phyloP scores from a whole-genome alignment of 208 protist species.

The Balamuthia mandrillaris region DNA sequence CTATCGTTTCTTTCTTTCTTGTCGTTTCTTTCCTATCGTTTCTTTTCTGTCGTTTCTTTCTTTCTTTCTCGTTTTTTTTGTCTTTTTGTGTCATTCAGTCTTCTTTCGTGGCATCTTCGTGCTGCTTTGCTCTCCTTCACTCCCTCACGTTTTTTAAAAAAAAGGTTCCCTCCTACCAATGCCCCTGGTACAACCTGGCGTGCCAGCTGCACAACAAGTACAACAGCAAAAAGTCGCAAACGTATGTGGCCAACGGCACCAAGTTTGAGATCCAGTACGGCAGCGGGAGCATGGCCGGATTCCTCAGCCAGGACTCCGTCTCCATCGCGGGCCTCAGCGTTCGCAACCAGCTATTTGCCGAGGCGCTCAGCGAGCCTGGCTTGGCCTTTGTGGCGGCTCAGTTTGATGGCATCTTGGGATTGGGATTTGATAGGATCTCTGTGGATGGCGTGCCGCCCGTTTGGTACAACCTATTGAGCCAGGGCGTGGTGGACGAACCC shows the following conservation, averaged over 20 bases:
- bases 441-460: constrained; percentile 78
- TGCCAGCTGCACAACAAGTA: constrained; percentile 78
- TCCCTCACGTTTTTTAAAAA: not conserved
- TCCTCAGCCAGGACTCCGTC: constrained; percentile 82
- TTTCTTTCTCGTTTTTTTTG: not conserved
- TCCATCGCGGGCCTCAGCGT: constrained; percentile 73
- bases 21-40: not conserved
- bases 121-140: not conserved
- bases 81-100: constrained; percentile 48
- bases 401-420: constrained; percentile 87
- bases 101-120: constrained; percentile 41
- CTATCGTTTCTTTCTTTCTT: not conserved
- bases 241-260: constrained; percentile 80
- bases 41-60: not conserved
- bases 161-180: constrained; percentile 56
- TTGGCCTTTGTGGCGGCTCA: constrained; percentile 82
- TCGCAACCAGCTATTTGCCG: constrained; percentile 78
- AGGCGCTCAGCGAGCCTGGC: constrained; percentile 83
- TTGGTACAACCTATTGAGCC: constrained; percentile 70
- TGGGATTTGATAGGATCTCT: constrained; percentile 81
- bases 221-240: constrained; percentile 73
- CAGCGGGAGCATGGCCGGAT: constrained; percentile 83
- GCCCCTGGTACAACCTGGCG: constrained; percentile 45
- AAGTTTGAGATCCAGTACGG: constrained; percentile 88
- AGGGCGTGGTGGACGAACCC: constrained; percentile 60